Conservation (phyloP, 2,329 filamentous ascomycete genomes). For the Monilinia fructicola region DNA sequence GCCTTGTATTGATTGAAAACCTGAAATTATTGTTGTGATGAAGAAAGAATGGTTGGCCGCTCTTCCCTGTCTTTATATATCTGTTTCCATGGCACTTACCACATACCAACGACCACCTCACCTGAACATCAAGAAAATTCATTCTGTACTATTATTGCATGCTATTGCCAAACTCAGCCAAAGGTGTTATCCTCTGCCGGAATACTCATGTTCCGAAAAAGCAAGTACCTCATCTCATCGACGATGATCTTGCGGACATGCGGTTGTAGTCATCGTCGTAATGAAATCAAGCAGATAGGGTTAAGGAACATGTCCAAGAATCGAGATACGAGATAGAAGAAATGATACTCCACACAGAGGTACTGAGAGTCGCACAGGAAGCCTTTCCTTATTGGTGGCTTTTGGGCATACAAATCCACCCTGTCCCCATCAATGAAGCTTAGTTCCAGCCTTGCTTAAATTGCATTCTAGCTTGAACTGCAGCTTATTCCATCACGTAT, state of each 20-base stretch:
- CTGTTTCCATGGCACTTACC: not conserved
- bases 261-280: not conserved
- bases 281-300: not conserved
- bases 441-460: constrained; percentile 2
- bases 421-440: not conserved
- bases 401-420: not conserved
- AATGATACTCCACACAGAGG: constrained; percentile 11
- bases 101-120: not conserved
- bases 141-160: not conserved
- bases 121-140: not conserved
- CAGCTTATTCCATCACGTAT: not conserved
- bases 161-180: not conserved
- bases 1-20: constrained; percentile 2
- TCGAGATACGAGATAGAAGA: constrained; percentile 9
- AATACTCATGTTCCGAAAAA: not conserved
- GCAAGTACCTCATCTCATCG: constrained; percentile 18
- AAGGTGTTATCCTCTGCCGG: not conserved
- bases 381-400: not conserved
- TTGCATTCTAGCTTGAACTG: constrained; percentile 8
- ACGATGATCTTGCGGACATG: constrained; percentile 9
- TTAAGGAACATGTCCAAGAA: not conserved
- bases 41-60: not conserved
- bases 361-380: not conserved
- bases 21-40: constrained; percentile 7
- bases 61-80: constrained; percentile 19